Evolutionary conservation across 257 asterid species (phyloP).

Genomic region (Anisodus tanguticus): DNA sequence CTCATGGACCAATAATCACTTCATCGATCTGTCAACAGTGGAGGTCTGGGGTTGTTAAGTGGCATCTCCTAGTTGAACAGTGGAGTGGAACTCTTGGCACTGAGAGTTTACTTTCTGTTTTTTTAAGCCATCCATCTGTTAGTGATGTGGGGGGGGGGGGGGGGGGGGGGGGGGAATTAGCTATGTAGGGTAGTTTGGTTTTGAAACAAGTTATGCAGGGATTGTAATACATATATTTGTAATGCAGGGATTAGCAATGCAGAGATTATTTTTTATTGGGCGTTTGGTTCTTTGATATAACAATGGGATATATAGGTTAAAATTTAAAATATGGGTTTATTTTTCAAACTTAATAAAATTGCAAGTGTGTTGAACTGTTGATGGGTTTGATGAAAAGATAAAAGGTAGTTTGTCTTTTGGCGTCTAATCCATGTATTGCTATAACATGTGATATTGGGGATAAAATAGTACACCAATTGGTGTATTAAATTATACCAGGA

Average conservation of each 20-base stretch:
- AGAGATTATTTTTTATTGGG: neutral
- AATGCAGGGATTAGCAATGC: neutral
- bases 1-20: neutral
- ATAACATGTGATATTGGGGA: neutral
- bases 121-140: neutral
- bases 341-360: neutral
- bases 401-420: neutral
- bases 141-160: neutral
- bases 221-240: too few relatives aligned
- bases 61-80: slow-evolving; percentile 12
- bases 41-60: neutral
- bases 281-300: neutral
- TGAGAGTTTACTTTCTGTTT: neutral
- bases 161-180: neutral
- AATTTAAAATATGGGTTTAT: neutral
- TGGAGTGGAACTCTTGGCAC: neutral
- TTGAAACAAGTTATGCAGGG: neutral
- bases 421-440: neutral
- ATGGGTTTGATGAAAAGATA: neutral
- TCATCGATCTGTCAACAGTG: neutral
- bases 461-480: neutral
- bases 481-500: neutral
- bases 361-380: neutral
- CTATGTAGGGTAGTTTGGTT: neutral
- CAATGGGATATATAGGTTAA: neutral